Evolutionary conservation across 1,139 yeast genomes (phyloP).

Genomic region (Blastobotrys elegans): DNA sequence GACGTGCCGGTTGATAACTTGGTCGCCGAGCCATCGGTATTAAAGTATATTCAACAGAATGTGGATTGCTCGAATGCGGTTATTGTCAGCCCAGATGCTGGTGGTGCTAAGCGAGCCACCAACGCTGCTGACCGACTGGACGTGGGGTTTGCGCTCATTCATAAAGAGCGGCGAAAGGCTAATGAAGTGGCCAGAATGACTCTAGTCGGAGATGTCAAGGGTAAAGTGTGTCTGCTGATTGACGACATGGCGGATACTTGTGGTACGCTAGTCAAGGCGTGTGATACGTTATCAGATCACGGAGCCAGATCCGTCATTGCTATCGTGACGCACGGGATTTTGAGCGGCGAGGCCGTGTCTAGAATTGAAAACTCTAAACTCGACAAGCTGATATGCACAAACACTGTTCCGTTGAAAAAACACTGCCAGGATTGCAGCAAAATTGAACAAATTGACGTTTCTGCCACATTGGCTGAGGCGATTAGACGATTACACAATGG

Average conservation of each 20-base stretch:
- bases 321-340: conserved; percentile 90
- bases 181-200: conserved; percentile 94
- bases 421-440: conserved; percentile 64
- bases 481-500: conserved; percentile 96
- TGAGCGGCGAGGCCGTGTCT: conserved; percentile 79
- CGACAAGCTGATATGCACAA: conserved; percentile 81
- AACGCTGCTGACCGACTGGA: conserved; percentile 89
- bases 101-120: conserved; percentile 98
- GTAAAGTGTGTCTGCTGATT: conserved; percentile 79
- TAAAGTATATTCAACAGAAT: conserved; percentile 74
- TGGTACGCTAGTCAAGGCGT: conserved; percentile 94
- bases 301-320: conserved; percentile 85
- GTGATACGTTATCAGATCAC: conserved; percentile 75
- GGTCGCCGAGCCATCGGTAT: conserved; percentile 92
- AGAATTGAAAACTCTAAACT: conserved; percentile 74
- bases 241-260: conserved; percentile 99
- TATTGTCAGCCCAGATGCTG: conserved; percentile 95
- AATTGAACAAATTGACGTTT: conserved; percentile 76
- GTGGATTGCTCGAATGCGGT: conserved; percentile 55
- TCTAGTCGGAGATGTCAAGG: conserved; percentile 87
- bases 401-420: conserved; percentile 85
- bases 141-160: conserved; percentile 88
- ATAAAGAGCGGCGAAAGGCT: conserved; percentile 91
- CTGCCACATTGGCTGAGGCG: conserved; percentile 78
- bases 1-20: conserved; percentile 93